Conservation (phyloP, 2,329 filamentous ascomycete genomes). For the Podosphaera fusca region DNA sequence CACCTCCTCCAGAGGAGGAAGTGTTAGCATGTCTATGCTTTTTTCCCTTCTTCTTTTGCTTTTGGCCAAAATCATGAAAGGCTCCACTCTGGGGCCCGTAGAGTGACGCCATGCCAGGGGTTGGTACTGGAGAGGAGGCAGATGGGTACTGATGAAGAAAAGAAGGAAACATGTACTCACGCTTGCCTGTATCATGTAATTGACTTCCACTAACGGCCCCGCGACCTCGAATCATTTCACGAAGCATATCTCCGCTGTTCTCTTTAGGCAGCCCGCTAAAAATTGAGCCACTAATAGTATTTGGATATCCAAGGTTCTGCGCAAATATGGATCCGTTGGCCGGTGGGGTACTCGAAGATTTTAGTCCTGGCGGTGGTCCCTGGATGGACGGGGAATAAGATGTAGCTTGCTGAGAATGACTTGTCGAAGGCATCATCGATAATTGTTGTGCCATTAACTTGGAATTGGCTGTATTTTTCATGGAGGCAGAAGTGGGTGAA, state of each 20-base stretch:
- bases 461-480: conserved; percentile 58
- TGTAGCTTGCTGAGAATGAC: conserved; percentile 28
- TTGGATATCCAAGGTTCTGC: conserved; percentile 66
- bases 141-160: conserved; percentile 71
- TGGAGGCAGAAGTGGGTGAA: conserved; percentile 30
- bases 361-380: conserved; percentile 81
- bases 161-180: conserved; percentile 94
- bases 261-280: conserved; percentile 54
- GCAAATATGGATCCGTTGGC: conserved; percentile 68
- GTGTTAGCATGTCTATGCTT: conserved; percentile 99
- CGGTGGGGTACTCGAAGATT: conserved; percentile 83
- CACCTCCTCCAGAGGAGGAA: conserved; percentile 98
- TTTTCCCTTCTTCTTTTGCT: conserved; percentile 99
- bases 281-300: conserved; percentile 30
- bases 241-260: conserved; percentile 48
- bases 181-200: conserved; percentile 72
- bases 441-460: conserved; percentile 68
- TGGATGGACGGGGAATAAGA: conserved; percentile 74
- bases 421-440: conserved; percentile 55
- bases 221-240: conserved; percentile 56
- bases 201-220: conserved; percentile 40
- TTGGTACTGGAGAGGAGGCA: conserved; percentile 65
- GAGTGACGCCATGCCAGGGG: conserved; percentile 75
- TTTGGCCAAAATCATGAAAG: conserved; percentile 79
- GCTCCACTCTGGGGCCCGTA: conserved; percentile 68